Evolutionary conservation across 495 filamentous ascomycete genomes (phyloP).

Genomic region (Penicillium ochrochloron): DNA sequence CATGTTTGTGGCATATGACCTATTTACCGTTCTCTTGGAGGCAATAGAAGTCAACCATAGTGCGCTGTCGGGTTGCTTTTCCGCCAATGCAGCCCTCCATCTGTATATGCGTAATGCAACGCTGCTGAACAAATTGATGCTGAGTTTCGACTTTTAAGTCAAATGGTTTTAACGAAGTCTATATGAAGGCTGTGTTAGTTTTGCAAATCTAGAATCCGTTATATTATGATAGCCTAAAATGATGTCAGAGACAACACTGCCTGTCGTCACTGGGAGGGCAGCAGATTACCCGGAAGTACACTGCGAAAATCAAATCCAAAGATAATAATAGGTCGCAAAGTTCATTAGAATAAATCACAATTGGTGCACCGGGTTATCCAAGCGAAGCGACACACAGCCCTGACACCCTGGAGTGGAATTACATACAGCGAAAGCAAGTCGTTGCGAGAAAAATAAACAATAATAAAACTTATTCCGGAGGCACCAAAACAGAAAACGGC

Average conservation of each 20-base stretch:
- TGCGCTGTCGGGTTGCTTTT: constrained; percentile 15
- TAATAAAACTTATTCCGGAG: constrained; percentile 12
- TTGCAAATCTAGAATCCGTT: not conserved
- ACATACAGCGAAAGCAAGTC: constrained; percentile 28
- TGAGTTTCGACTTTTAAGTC: not conserved
- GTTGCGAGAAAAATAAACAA: constrained; percentile 16
- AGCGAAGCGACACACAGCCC: constrained; percentile 14
- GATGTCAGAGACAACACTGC: constrained; percentile 25
- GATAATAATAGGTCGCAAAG: constrained; percentile 13
- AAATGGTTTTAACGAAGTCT: not conserved
- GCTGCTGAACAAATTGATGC: not conserved
- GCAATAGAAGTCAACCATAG: constrained; percentile 7
- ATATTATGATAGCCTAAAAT: constrained; percentile 10
- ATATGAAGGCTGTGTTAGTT: not conserved
- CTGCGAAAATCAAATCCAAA: not conserved
- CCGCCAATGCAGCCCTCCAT: constrained; percentile 20
- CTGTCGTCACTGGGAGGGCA: not conserved
- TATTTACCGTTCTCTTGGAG: constrained; percentile 6
- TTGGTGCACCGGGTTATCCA: constrained; percentile 20
- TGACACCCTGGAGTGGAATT: constrained; percentile 29
- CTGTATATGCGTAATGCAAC: not conserved
- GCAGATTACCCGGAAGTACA: constrained; percentile 3
- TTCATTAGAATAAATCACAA: constrained; percentile 27
- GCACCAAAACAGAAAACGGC: not conserved
- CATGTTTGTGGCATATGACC: constrained; percentile 8